Evolutionary conservation across 345 rosid genomes (phyloP), one percentile per base, ranked within the genome.

Genomic region (Ceriops decandra): DNA sequence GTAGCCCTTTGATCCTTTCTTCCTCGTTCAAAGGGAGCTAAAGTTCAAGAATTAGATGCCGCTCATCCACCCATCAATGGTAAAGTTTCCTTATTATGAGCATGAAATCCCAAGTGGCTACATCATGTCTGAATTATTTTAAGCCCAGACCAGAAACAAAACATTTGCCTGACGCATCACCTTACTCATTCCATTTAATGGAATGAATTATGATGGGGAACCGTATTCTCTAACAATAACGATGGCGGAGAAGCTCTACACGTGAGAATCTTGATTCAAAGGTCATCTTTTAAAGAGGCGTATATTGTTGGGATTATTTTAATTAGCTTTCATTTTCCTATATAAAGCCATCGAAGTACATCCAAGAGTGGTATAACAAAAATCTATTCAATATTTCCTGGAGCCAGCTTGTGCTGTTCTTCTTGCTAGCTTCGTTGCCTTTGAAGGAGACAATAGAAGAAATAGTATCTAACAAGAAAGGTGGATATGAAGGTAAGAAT

Each of bases 181-280:
- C 51, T 57, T 10, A 61, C 38, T 60, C 49, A 10, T 4, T 10
- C 30, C 59, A 24, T 27, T 24, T 17, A 67, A 64, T 60, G 67
- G 42, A 62, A 71, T 27, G 53, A 61, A 52, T 64, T 31, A 57
- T 71, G 19, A 72, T 42, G 28, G 57, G 68, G 86, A 83, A 83
- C 77, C 81, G 13, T 51, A 83, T 83, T 76, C 86, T 57, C 73
- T 53, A 26, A 54, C 72, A 81, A 52, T 31, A 81, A 81, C 72
- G 70, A 66, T 75, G 82, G 82, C 62, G 30, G 72, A 77, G 83
- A 70, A 64, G 70, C 75, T 16, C 68, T 9, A 36, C 68, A 71
- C 67, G 70, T 57, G 57, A 70, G 76, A 69, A 66, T 68, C 74
- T 73, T 35, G 69, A 75, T 73, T 73, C 75, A 56, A 36, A 72